Percentiles rank a stretch among this genome's conserved stretches.
phyloP scores from a whole-genome alignment of 768 basidiomycete species.

The Tylopilus sp. region DNA sequence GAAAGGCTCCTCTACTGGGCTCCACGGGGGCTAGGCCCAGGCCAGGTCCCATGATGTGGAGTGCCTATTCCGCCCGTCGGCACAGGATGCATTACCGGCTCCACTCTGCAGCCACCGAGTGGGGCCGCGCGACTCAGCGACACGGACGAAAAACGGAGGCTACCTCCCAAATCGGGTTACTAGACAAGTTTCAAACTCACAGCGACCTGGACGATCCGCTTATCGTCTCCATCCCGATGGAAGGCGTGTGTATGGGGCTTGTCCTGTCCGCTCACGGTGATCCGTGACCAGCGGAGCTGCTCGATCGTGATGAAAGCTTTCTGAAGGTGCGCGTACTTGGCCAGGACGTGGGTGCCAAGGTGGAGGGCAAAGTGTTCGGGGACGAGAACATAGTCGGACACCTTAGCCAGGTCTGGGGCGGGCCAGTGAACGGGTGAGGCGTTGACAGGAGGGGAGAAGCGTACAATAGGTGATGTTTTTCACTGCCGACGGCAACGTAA shows the following conservation, averaged over 20 bases:
- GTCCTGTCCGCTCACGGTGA: slow-evolving; percentile 46
- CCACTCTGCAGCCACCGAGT: slow-evolving; percentile 12
- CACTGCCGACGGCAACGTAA: slow-evolving; percentile 34
- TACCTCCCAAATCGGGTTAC: slow-evolving; percentile 6
- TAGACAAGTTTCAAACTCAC: slow-evolving; percentile 30
- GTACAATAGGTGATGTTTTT: slow-evolving; percentile 67
- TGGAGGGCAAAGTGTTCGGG: slow-evolving; percentile 88
- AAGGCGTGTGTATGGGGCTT: slow-evolving; percentile 77
- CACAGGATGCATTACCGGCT: slow-evolving; percentile 15
- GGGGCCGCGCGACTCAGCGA: neutral
- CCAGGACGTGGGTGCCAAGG: slow-evolving; percentile 77
- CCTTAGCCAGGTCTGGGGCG: slow-evolving; percentile 73
- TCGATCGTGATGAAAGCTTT: slow-evolving; percentile 71
- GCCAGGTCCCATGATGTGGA: slow-evolving; percentile 16
- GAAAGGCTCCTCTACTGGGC: slow-evolving; percentile 4
- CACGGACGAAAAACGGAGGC: neutral
- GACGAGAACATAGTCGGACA: slow-evolving; percentile 79
- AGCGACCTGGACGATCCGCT: slow-evolving; percentile 60
- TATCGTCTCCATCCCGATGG: slow-evolving; percentile 88
- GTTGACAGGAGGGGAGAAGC: slow-evolving; percentile 3
- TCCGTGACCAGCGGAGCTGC: slow-evolving; percentile 82
- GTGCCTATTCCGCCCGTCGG: slow-evolving; percentile 7
- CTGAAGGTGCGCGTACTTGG: slow-evolving; percentile 72
- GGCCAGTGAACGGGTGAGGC: neutral
- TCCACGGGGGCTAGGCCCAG: slow-evolving; percentile 25